These are phyloP conservation scores for Xylaria sp. DNA, from an alignment of 2,329 filamentous ascomycete genomes.

Conservation along the genomic window DNA sequence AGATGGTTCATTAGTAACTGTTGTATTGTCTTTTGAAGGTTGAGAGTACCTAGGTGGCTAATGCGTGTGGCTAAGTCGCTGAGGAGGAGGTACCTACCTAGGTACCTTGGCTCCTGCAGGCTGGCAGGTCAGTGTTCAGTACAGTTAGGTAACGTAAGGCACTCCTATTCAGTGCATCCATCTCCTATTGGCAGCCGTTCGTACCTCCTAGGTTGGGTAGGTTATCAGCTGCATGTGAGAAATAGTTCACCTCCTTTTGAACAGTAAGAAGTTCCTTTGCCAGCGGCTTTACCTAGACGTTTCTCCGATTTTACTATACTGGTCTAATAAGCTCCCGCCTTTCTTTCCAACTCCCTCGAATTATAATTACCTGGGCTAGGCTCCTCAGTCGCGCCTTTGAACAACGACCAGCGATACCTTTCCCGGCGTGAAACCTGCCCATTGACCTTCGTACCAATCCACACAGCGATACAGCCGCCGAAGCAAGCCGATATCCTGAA, in stretches of 20 bases:
- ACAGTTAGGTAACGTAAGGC: neutral
- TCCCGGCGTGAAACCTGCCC: conserved; percentile 15
- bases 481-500: conserved; percentile 14
- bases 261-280: conserved; percentile 26
- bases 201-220: neutral
- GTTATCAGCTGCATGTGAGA: conserved; percentile 23
- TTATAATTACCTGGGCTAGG: conserved; percentile 1
- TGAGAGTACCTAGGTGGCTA: no score
- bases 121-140: neutral
- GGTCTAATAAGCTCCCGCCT: conserved; percentile 13
- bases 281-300: conserved; percentile 19
- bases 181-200: conserved; percentile 15
- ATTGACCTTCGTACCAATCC: conserved; percentile 24
- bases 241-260: conserved; percentile 37
- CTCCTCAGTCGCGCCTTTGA: conserved; percentile 5
- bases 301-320: conserved; percentile 21
- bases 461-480: conserved; percentile 13
- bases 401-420: conserved; percentile 13
- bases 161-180: conserved; percentile 22
- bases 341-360: conserved; percentile 1
- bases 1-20: no score
- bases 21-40: no score
- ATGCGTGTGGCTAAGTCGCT: no score
- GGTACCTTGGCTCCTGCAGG: no score
- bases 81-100: no score